These are phyloP conservation scores for Solidago caesia DNA, from an alignment of 129 eudicot genomes.

Conservation along the genomic window DNA sequence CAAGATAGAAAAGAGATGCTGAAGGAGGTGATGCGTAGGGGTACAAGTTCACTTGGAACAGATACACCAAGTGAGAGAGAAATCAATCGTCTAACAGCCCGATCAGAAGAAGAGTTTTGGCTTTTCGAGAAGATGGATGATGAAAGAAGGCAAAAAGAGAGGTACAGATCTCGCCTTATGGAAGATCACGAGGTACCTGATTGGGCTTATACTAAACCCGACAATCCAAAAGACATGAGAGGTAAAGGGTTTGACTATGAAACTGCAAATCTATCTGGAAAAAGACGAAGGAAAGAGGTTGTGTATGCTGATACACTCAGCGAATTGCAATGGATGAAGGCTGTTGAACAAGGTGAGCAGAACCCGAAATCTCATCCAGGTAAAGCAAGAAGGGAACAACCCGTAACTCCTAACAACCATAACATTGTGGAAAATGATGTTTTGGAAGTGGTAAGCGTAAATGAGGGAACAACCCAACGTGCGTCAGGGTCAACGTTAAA, in stretches of 20 bases:
- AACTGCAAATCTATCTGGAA: conserved; percentile 61
- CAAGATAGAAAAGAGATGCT: conserved; percentile 91
- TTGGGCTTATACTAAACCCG: conserved; percentile 72
- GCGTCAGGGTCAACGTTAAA: conserved; percentile 36
- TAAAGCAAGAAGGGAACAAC: conserved; percentile 33
- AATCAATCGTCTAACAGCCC: conserved; percentile 14
- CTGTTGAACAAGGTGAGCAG: conserved; percentile 72
- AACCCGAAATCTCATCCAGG: conserved; percentile 8
- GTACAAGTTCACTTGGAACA: conserved; percentile 74
- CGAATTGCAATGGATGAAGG: conserved; percentile 68
- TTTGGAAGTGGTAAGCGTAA: conserved; percentile 42
- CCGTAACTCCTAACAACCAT: conserved; percentile 21
- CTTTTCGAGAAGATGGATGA: conserved; percentile 92
- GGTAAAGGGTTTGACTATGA: conserved; percentile 83
- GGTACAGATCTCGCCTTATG: conserved; percentile 92
- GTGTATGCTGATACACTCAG: conserved; percentile 63
- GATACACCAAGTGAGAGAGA: conserved; percentile 97
- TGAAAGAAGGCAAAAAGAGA: conserved; percentile 78
- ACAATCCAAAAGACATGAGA: conserved; percentile 51
- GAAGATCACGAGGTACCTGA: conserved; percentile 93
- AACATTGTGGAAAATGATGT: conserved; percentile 35
- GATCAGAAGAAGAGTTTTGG: conserved; percentile 39
- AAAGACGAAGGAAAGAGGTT: conserved; percentile 83
- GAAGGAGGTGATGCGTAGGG: conserved; percentile 87
- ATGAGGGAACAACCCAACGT: conserved; percentile 49